Evolutionary conservation across 2,329 filamentous ascomycete genomes (phyloP).

Genomic region (Botrytis paeoniae): DNA sequence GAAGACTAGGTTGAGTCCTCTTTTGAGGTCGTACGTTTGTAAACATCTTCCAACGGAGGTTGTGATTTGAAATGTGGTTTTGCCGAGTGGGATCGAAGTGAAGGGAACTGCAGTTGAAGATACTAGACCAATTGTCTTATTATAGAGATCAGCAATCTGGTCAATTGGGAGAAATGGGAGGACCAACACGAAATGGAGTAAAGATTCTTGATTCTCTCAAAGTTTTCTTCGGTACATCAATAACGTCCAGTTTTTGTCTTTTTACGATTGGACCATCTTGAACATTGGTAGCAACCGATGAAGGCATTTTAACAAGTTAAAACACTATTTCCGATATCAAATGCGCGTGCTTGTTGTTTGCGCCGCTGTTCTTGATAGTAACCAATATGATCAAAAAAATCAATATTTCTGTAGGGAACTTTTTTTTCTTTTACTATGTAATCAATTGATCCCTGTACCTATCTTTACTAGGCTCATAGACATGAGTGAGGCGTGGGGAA

Average conservation of each 20-base stretch:
- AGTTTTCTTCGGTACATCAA: conserved; percentile 42
- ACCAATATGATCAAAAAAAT: neutral
- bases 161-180: neutral
- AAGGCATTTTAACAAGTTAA: conserved; percentile 44
- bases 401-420: neutral
- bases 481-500: neutral
- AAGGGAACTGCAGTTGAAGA: conserved; percentile 90
- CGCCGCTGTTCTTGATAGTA: neutral
- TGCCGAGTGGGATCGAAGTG: conserved; percentile 81
- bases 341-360: conserved; percentile 7
- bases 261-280: conserved; percentile 66
- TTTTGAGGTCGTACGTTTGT: conserved; percentile 92
- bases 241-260: conserved; percentile 64
- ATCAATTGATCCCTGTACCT: conserved; percentile 11
- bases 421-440: neutral
- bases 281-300: conserved; percentile 40
- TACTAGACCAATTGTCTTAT: conserved; percentile 84
- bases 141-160: conserved; percentile 23
- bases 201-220: conserved; percentile 73
- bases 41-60: conserved; percentile 87
- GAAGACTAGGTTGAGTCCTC: conserved; percentile 88
- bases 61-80: conserved; percentile 95
- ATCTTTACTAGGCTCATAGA: neutral
- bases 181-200: conserved; percentile 81
- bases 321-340: neutral